Percentiles rank a stretch among this genome's conserved stretches.
These are phyloP conservation scores for Cordyceps militaris DNA, from an alignment of 2,329 filamentous ascomycete species.

Conservation along the genomic window DNA sequence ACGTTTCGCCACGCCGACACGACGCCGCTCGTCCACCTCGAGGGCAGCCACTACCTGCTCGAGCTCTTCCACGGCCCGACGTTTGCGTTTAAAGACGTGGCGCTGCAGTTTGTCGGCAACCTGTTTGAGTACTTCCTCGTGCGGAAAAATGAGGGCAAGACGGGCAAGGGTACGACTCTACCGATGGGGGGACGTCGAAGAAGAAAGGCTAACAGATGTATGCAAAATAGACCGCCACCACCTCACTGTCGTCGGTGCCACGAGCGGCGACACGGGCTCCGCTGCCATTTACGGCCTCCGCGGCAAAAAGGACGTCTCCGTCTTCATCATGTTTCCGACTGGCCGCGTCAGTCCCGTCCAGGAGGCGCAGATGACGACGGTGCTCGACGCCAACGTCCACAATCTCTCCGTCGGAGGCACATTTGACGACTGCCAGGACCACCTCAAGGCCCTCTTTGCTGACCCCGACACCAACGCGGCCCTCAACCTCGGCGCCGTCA, in stretches of 20 bases:
- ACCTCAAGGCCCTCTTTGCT: conserved; percentile 86
- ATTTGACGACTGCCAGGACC: conserved; percentile 97
- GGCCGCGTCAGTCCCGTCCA: conserved; percentile 88
- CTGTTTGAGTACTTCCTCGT: conserved; percentile 85
- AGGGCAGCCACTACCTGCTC: conserved; percentile 72
- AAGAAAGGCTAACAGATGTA: not conserved
- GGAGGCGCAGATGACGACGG: conserved; percentile 95
- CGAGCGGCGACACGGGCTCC: conserved; percentile 83
- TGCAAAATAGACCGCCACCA: conserved; percentile 59
- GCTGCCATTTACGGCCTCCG: conserved; percentile 92
- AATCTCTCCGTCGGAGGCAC: conserved; percentile 84
- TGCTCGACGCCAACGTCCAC: conserved; percentile 84
- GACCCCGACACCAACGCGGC: conserved; percentile 77
- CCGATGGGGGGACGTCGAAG: not conserved
- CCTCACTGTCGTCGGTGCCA: conserved; percentile 79
- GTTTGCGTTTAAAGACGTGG: conserved; percentile 93
- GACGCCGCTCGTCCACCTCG: conserved; percentile 70
- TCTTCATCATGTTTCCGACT: conserved; percentile 91
- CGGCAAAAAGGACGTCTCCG: conserved; percentile 93
- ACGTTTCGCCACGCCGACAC: conserved; percentile 78
- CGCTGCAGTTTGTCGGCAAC: conserved; percentile 92
- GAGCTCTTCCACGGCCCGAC: conserved; percentile 96
- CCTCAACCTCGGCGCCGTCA: conserved; percentile 84
- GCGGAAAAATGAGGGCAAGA: conserved; percentile 63
- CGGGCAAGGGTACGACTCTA: conserved; percentile 38